Evolutionary conservation across 108 stramenopile genomes (phyloP).

Genomic region (Cyclotella choctawhatcheeana): DNA sequence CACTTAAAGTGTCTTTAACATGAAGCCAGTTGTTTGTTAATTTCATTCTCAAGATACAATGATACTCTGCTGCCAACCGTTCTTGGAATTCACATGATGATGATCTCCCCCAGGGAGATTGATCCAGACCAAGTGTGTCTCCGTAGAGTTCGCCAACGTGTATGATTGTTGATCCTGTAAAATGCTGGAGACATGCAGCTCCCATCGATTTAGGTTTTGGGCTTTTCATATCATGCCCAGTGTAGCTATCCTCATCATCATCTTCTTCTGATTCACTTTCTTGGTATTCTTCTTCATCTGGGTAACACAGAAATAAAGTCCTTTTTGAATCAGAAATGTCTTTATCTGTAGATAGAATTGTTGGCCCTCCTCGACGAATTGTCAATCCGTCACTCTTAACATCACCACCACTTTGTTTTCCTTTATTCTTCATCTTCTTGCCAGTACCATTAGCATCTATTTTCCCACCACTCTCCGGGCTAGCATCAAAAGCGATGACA

Average conservation of each 20-base stretch:
- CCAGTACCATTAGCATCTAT: constrained; percentile 23
- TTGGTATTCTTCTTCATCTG: constrained; percentile 77
- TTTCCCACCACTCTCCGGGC: constrained; percentile 63
- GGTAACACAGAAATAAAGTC: constrained; percentile 88
- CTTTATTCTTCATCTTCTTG: constrained; percentile 17
- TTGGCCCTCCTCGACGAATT: constrained; percentile 71
- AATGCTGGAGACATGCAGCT: constrained; percentile 78
- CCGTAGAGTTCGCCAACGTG: constrained; percentile 88
- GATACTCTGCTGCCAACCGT: constrained; percentile 75
- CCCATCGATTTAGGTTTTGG: constrained; percentile 56
- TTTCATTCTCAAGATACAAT: constrained; percentile 78
- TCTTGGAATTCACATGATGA: constrained; percentile 81
- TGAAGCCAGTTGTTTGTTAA: constrained; percentile 84
- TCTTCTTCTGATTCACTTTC: constrained; percentile 30
- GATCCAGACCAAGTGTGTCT: constrained; percentile 70
- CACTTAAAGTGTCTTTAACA: constrained; percentile 75
- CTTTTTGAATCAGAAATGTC: constrained; percentile 53
- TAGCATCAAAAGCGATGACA: constrained; percentile 76
- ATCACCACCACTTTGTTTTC: constrained; percentile 11
- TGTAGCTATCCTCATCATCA: constrained; percentile 34
- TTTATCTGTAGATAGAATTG: constrained; percentile 53
- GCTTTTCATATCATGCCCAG: constrained; percentile 10
- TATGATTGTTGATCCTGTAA: constrained; percentile 74
- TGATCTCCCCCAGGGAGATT: constrained; percentile 89
- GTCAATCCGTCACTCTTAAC: constrained; percentile 23